phyloP scores from a whole-genome alignment of 202 grass and related monocot genomes.

The Hordeum pubiflorum region DNA sequence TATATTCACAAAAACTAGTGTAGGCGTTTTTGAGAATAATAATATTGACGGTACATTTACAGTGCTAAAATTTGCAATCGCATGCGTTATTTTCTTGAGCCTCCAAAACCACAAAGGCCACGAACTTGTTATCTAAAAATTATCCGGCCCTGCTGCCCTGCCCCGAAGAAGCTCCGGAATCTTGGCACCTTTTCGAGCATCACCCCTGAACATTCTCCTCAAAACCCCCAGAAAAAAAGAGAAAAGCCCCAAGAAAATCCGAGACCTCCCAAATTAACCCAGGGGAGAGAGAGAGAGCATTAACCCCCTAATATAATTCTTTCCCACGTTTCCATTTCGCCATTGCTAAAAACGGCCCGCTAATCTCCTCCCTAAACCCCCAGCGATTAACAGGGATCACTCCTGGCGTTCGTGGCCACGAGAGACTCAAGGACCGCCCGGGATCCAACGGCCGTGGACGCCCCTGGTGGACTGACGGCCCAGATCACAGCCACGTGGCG shows the following conservation, averaged over 20 bases:
- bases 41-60: too few relatives aligned
- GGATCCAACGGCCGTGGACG: conserved; percentile 5
- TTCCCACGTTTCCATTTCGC: conserved; percentile 15
- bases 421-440: conserved; percentile 32
- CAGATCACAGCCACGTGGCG: conserved; percentile 10
- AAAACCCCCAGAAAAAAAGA: conserved; percentile 10
- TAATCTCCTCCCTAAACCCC: conserved; percentile 40
- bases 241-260: neutral
- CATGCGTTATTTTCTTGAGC: neutral
- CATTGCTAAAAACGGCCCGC: conserved; percentile 33
- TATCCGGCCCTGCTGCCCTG: conserved; percentile 32
- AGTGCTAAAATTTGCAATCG: neutral
- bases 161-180: conserved; percentile 24
- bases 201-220: conserved; percentile 34
- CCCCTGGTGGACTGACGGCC: neutral
- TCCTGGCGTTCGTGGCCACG: conserved; percentile 44
- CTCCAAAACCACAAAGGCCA: conserved; percentile 21
- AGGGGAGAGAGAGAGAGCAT: neutral
- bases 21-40: neutral
- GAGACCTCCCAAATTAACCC: conserved; percentile 19
- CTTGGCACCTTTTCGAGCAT: conserved; percentile 45
- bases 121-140: conserved; percentile 64
- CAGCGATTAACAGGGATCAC: conserved; percentile 46
- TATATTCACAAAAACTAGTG: neutral
- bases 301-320: neutral